Conservation (phyloP, 2,329 filamentous ascomycete genomes). For the Stagonosporopsis tanaceti region DNA sequence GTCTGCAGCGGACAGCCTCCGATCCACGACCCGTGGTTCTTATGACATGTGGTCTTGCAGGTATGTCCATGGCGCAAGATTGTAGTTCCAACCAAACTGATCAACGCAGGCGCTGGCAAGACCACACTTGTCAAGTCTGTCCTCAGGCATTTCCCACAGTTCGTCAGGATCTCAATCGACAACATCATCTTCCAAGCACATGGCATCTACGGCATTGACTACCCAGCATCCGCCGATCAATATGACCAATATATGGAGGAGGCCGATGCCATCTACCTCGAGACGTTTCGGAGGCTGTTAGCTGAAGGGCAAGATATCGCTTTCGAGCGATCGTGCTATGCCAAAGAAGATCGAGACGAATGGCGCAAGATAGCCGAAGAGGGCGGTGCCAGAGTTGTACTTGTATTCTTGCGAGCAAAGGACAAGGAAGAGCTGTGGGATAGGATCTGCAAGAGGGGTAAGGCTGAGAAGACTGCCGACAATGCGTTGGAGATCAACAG, state of each 20-base stretch:
- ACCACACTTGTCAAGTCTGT: constrained; percentile 20
- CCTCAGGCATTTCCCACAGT: constrained; percentile 4
- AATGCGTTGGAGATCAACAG: constrained; percentile 18
- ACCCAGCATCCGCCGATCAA: constrained; percentile 6
- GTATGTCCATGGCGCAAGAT: neutral
- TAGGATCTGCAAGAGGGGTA: constrained; percentile 16
- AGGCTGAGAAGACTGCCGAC: constrained; percentile 14
- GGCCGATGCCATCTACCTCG: constrained; percentile 10
- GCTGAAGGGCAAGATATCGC: constrained; percentile 12
- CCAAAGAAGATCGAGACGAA: constrained; percentile 18
- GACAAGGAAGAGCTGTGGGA: constrained; percentile 20
- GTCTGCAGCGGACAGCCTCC: constrained; percentile 7
- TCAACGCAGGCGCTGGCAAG: constrained; percentile 17
- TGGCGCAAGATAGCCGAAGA: constrained; percentile 15
- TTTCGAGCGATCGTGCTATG: constrained; percentile 23
- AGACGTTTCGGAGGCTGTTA: constrained; percentile 8
- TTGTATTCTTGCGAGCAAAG: constrained; percentile 18
- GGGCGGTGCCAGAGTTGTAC: constrained; percentile 13
- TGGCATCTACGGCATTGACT: constrained; percentile 23
- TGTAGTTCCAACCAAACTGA: neutral
- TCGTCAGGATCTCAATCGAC: constrained; percentile 19
- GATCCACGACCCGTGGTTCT: constrained; percentile 9
- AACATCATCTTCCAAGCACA: constrained; percentile 14
- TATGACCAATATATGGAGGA: constrained; percentile 17
- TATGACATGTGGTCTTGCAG: constrained; percentile 23